phyloP scores from a whole-genome alignment of 1,139 yeast species.

The Debaryomyces singareniensis region DNA sequence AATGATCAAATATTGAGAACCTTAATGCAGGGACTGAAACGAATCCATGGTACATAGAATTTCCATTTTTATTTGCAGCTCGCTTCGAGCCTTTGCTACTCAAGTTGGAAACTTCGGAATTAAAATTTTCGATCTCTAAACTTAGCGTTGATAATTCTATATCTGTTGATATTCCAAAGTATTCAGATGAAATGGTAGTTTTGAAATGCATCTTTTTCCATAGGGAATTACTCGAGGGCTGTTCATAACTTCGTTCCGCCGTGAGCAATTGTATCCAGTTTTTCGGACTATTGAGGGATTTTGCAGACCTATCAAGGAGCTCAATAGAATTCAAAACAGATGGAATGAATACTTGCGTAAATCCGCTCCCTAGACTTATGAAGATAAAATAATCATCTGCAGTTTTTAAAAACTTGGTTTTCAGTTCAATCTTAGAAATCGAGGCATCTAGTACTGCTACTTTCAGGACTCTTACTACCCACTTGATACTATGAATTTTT shows the following conservation, averaged over 20 bases:
- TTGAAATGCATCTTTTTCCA: constrained; percentile 9
- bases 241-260: too few species aligned
- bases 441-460: too few species aligned
- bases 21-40: constrained; percentile 36
- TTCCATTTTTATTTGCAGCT: neutral
- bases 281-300: too few species aligned
- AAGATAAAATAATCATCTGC: too few species aligned
- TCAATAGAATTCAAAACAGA: neutral
- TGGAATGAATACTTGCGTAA: neutral
- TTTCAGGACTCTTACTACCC: too few species aligned
- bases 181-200: constrained; percentile 26
- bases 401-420: too few species aligned
- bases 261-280: too few species aligned
- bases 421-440: too few species aligned
- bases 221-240: too few species aligned
- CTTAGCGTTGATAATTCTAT: constrained; percentile 27
- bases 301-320: neutral
- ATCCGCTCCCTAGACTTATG: too few species aligned
- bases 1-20: constrained; percentile 28
- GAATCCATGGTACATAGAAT: constrained; percentile 28
- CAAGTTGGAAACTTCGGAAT: constrained; percentile 17
- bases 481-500: neutral
- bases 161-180: constrained; percentile 29
- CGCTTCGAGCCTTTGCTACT: neutral
- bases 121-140: constrained; percentile 25